Evolutionary conservation across 371 early-diverging fungal species (phyloP).

Genomic region (Saksenaea vasiformis): DNA sequence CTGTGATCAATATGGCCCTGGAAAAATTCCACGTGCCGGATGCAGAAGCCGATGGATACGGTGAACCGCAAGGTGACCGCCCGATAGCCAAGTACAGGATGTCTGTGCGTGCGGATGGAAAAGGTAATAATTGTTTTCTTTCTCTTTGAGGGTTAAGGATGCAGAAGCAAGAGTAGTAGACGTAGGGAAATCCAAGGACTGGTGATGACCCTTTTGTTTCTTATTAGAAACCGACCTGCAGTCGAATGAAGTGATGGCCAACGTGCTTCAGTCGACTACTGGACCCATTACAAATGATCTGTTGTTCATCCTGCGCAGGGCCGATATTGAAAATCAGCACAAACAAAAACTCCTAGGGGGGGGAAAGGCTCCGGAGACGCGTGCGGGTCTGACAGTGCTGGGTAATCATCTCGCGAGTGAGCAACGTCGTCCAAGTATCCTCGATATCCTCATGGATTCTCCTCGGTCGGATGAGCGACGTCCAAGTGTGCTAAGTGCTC

Average conservation of each 20-base stretch:
- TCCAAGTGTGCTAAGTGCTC: constrained; percentile 16
- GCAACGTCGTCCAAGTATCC: constrained; percentile 43
- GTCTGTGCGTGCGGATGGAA: constrained; percentile 37
- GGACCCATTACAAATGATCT: constrained; percentile 42
- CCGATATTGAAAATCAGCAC: constrained; percentile 11
- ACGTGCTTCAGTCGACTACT: constrained; percentile 27
- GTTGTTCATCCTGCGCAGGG: constrained; percentile 35
- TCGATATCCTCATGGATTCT: constrained; percentile 50
- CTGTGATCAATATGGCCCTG: constrained; percentile 42
- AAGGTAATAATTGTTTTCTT: constrained; percentile 20
- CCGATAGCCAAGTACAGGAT: constrained; percentile 34
- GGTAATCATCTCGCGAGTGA: constrained; percentile 8
- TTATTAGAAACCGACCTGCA: constrained; percentile 35
- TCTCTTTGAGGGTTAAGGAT: background rate
- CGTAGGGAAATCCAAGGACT: background rate
- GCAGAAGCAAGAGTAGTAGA: background rate
- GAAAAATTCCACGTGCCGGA: constrained; percentile 51
- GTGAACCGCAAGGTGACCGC: constrained; percentile 3
- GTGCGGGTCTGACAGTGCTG: constrained; percentile 10
- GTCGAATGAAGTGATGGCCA: constrained; percentile 40
- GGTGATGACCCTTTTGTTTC: background rate
- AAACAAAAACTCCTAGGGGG: constrained; percentile 10
- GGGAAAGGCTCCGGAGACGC: background rate
- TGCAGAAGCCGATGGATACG: constrained; percentile 32
- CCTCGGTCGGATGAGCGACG: constrained; percentile 18